Percentiles rank a stretch among this genome's conserved stretches.
Conservation (phyloP, 73 alveolate species). For the Symbiodinium pilosum region DNA sequence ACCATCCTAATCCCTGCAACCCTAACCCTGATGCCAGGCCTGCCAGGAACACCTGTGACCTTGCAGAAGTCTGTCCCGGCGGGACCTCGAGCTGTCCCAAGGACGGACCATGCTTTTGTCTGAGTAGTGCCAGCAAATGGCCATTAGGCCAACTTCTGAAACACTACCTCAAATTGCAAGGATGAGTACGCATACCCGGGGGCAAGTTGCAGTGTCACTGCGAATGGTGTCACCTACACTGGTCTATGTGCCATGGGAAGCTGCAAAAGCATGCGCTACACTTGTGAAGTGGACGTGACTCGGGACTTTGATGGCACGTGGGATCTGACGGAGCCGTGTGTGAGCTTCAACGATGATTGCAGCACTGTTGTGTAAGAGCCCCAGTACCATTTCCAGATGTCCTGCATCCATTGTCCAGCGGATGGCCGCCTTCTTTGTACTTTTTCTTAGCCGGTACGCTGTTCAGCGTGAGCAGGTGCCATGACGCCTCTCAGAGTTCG, state of each 20-base stretch:
- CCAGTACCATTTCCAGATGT: not conserved
- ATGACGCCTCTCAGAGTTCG: constrained; percentile 29
- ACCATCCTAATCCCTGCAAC: too few species aligned
- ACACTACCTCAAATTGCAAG: too few species aligned
- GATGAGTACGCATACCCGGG: constrained; percentile 56
- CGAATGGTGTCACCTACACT: constrained; percentile 24
- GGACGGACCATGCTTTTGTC: constrained; percentile 5
- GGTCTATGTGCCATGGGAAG: constrained; percentile 59
- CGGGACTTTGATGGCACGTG: constrained; percentile 78
- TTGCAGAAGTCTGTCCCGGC: constrained; percentile 70
- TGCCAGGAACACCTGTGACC: constrained; percentile 39
- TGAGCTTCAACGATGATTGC: constrained; percentile 70
- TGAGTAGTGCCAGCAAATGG: too few species aligned
- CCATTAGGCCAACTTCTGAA: too few species aligned
- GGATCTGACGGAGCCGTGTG: constrained; percentile 76
- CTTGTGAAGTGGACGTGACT: constrained; percentile 72
- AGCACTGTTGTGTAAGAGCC: constrained; percentile 24
- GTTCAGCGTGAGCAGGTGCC: not conserved
- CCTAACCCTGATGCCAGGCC: constrained; percentile 27
- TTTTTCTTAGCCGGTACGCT: too few species aligned
- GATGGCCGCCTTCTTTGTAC: too few species aligned
- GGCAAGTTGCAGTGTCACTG: constrained; percentile 11
- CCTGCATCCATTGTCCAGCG: not conserved
- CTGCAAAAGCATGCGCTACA: constrained; percentile 70
- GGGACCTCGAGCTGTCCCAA: constrained; percentile 72